Evolutionary conservation across 805 yeast species (phyloP).

Genomic region (Saccharomycopsis fermentans): DNA sequence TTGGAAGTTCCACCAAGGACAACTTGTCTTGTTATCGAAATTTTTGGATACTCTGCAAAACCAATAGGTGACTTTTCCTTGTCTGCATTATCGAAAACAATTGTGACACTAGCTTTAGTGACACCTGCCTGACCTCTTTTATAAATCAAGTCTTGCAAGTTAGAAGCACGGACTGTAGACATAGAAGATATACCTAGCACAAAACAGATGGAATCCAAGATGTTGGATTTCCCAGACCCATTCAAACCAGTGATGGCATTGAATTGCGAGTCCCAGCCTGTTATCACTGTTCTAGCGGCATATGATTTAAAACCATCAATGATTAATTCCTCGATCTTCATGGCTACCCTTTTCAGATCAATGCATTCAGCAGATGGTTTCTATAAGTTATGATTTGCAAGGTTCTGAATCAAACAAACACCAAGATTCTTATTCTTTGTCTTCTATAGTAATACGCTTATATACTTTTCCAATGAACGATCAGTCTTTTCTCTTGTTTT

Average conservation of each 20-base stretch:
- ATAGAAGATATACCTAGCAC: constrained; percentile 94
- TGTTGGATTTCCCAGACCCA: constrained; percentile 96
- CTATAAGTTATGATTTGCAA: no score
- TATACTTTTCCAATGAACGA: no score
- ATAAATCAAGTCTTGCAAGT: constrained; percentile 86
- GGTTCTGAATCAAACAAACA: no score
- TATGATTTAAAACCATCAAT: constrained; percentile 97
- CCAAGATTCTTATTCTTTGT: no score
- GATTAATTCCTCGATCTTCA: constrained; percentile 93
- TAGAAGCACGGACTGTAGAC: constrained; percentile 91
- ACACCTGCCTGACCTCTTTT: constrained; percentile 98
- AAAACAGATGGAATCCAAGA: constrained; percentile 93
- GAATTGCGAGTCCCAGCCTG: constrained; percentile 93
- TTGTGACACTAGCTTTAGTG: constrained; percentile 92
- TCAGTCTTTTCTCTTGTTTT: no score
- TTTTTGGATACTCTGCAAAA: constrained; percentile 63
- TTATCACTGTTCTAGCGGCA: constrained; percentile 90
- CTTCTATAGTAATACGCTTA: no score
- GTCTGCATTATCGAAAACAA: constrained; percentile 85
- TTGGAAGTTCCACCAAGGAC: constrained; percentile 87
- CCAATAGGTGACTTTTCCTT: constrained; percentile 75
- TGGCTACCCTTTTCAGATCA: constrained; percentile 22
- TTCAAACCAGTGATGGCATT: constrained; percentile 96
- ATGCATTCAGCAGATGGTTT: no score
- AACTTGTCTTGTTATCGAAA: constrained; percentile 86